A percentile compares a stretch with the other conserved stretches of the same genome.
Conservation (phyloP, 1,284 basidiomycete genomes). For the Pseudozyma flocculosa region DNA sequence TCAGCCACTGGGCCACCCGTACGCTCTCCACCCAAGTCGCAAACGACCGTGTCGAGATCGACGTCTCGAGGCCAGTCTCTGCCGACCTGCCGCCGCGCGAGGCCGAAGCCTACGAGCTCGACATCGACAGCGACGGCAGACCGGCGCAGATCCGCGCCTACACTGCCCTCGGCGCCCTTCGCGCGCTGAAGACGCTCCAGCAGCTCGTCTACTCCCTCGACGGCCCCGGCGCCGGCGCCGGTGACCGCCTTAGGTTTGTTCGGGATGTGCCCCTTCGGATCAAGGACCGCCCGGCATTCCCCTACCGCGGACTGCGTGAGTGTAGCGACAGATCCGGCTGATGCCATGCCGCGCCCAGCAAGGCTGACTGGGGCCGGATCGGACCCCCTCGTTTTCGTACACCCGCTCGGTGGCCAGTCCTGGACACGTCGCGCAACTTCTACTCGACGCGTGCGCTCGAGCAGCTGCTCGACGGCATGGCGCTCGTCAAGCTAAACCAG, state of each 20-base stretch:
- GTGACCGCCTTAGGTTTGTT: conserved; percentile 59
- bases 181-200: conserved; percentile 78
- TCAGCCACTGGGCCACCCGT: conserved; percentile 18
- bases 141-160: conserved; percentile 68
- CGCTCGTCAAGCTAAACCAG: conserved; percentile 72
- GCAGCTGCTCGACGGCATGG: conserved; percentile 78
- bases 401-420: no score
- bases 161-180: conserved; percentile 73
- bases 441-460: conserved; percentile 65
- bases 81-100: conserved; percentile 17
- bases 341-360: no score
- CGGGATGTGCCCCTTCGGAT: conserved; percentile 59
- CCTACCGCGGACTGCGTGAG: conserved; percentile 66
- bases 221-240: conserved; percentile 62
- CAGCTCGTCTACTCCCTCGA: conserved; percentile 65
- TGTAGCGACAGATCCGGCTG: no score
- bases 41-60: conserved; percentile 8
- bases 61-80: conserved; percentile 8
- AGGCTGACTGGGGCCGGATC: no score
- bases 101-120: conserved; percentile 69
- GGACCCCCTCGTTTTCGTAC: no score
- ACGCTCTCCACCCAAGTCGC: conserved; percentile 9
- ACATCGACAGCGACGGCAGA: conserved; percentile 67
- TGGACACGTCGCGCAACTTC: conserved; percentile 75
- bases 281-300: conserved; percentile 60